Percentiles rank a stretch among this genome's conserved stretches.
These are phyloP conservation scores for Pythium brassicae DNA, from an alignment of 352 stramenopile species.

Conservation along the genomic window DNA sequence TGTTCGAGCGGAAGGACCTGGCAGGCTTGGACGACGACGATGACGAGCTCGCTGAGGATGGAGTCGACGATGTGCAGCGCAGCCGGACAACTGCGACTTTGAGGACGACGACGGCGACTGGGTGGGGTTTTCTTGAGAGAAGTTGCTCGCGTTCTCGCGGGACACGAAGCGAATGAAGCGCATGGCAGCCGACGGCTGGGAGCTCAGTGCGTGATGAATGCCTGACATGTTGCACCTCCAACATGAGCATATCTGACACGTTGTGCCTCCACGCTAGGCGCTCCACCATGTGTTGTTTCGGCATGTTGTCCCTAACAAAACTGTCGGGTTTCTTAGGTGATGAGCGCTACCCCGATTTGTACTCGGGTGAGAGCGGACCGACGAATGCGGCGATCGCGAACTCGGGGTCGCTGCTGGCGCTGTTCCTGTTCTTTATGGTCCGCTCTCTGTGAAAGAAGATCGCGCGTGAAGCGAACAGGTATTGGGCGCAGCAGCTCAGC, in stretches of 20 bases:
- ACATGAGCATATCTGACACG: neutral
- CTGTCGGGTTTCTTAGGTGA: neutral
- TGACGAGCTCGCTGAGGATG: neutral
- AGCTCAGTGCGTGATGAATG: neutral
- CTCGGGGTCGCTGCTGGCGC: neutral
- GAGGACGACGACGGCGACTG: neutral
- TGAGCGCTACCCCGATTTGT: neutral
- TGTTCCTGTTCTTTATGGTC: neutral
- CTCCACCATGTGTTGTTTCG: neutral
- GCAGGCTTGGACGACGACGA: neutral
- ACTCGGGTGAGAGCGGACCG: no score
- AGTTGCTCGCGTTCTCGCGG: neutral
- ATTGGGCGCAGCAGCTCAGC: neutral
- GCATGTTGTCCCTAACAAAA: neutral
- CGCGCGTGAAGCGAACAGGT: neutral
- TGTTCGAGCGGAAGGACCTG: neutral
- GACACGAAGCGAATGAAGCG: neutral
- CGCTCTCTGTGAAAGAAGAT: neutral
- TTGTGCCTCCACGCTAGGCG: neutral
- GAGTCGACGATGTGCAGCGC: neutral
- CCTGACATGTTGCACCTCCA: neutral
- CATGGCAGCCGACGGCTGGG: neutral
- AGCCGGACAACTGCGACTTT: neutral
- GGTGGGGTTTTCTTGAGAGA: neutral
- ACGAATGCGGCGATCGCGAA: neutral